Conservation (phyloP, 2,329 filamentous ascomycete genomes). For the Hymenoscyphus repandus region DNA sequence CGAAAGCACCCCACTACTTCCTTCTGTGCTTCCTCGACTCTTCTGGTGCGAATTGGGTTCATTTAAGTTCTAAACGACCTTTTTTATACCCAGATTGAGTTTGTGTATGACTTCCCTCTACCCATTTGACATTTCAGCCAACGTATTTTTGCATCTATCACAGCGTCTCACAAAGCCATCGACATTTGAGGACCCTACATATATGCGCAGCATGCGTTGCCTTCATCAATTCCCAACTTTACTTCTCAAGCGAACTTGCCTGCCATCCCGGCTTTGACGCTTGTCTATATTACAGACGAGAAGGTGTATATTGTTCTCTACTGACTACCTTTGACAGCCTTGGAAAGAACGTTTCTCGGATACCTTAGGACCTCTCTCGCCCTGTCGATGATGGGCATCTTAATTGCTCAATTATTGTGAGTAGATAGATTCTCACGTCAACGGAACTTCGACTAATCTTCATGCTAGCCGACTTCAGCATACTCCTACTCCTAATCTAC, state of each 20-base stretch:
- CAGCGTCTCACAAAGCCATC: background rate
- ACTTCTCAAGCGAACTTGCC: too few species aligned
- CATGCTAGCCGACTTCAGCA: constrained; percentile 44
- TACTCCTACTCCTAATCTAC: constrained; percentile 27
- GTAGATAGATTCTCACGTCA: constrained; percentile 9
- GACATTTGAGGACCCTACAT: background rate
- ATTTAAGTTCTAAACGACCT: constrained; percentile 1
- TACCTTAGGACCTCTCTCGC: constrained; percentile 67
- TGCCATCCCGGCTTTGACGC: background rate
- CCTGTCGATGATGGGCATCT: constrained; percentile 61
- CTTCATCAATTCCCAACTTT: too few species aligned
- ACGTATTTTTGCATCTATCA: background rate
- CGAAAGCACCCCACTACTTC: too few species aligned
- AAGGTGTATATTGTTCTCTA: background rate
- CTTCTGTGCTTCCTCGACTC: background rate
- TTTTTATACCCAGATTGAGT: constrained; percentile 4
- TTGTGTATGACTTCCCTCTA: constrained; percentile 4
- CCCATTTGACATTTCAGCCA: background rate
- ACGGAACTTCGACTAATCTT: constrained; percentile 14
- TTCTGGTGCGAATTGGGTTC: constrained; percentile 5
- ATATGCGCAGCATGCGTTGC: background rate
- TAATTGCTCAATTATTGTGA: constrained; percentile 61
- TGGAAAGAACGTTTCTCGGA: constrained; percentile 69
- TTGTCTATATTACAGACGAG: constrained; percentile 1
- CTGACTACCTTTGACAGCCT: constrained; percentile 41